Evolutionary conservation across 2,329 filamentous ascomycete genomes (phyloP).

Genomic region (Delphinella strobiligena): DNA sequence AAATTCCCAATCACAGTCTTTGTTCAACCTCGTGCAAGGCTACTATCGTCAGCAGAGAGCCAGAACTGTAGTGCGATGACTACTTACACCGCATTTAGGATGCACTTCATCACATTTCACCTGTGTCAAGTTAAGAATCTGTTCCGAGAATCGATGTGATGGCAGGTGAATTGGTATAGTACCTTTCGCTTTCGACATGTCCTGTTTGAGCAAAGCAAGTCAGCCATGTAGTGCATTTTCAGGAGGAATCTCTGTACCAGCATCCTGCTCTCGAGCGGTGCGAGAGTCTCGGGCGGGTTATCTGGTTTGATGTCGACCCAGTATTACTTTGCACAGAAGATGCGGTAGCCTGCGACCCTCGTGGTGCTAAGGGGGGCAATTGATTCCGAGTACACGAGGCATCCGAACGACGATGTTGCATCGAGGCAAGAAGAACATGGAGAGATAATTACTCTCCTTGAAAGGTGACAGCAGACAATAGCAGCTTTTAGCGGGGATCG

Average conservation of each 20-base stretch:
- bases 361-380: slow-evolving; percentile 21
- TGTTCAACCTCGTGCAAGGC: slow-evolving; percentile 44
- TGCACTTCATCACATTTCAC: slow-evolving; percentile 47
- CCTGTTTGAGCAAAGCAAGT: slow-evolving; percentile 9
- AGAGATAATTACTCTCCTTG: neutral
- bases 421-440: slow-evolving; percentile 9
- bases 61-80: neutral
- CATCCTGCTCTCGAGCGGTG: slow-evolving; percentile 43
- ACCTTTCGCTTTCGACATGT: slow-evolving; percentile 26
- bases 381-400: slow-evolving; percentile 15
- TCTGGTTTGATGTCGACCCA: slow-evolving; percentile 6
- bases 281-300: slow-evolving; percentile 31
- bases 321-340: slow-evolving; percentile 6
- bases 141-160: neutral
- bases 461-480: slow-evolving; percentile 2
- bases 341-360: slow-evolving; percentile 9
- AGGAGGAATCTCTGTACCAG: slow-evolving; percentile 27
- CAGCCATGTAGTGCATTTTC: slow-evolving; percentile 1
- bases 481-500: slow-evolving; percentile 8
- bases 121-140: slow-evolving; percentile 15
- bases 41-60: slow-evolving; percentile 2
- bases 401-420: slow-evolving; percentile 11
- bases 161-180: neutral
- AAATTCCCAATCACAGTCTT: slow-evolving; percentile 46
- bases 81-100: slow-evolving; percentile 40